Evolutionary conservation across 2,329 filamentous ascomycete species (phyloP).

Genomic region (Hypoxylon sp.): DNA sequence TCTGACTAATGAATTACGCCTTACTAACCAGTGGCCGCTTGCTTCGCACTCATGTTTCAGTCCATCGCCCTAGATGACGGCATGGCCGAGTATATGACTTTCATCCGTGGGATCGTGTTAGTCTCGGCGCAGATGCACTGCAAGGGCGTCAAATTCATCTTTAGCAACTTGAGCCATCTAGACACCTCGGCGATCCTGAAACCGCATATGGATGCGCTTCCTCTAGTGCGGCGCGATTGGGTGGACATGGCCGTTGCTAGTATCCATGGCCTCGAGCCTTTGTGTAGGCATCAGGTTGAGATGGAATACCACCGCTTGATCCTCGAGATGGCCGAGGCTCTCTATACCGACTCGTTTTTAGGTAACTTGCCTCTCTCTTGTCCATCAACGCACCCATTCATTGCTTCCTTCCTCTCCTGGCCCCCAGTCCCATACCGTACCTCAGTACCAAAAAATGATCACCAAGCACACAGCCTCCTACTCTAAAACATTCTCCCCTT

Average conservation of each 20-base stretch:
- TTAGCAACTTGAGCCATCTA: constrained; percentile 59
- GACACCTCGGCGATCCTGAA: constrained; percentile 57
- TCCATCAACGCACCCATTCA: neutral
- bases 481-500: neutral
- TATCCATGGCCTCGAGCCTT: constrained; percentile 56
- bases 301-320: constrained; percentile 60
- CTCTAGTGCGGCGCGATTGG: constrained; percentile 60
- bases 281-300: constrained; percentile 60
- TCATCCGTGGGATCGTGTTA: constrained; percentile 68
- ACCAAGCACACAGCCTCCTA: neutral
- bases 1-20: neutral
- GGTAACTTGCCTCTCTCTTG: constrained; percentile 54
- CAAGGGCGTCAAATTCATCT: constrained; percentile 62
- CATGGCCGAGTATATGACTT: constrained; percentile 70
- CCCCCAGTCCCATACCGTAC: neutral
- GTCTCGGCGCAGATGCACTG: constrained; percentile 66
- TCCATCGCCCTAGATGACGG: constrained; percentile 69
- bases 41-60: constrained; percentile 70
- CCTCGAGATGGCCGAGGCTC: constrained; percentile 61
- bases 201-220: constrained; percentile 60
- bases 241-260: constrained; percentile 60
- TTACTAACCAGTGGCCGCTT: constrained; percentile 60
- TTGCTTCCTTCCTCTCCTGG: neutral
- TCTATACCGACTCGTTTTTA: constrained; percentile 64
- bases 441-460: neutral